Base-by-base conservation (phyloP, 1,284 basidiomycete species). In the Austroboletus rostrupii region DNA sequence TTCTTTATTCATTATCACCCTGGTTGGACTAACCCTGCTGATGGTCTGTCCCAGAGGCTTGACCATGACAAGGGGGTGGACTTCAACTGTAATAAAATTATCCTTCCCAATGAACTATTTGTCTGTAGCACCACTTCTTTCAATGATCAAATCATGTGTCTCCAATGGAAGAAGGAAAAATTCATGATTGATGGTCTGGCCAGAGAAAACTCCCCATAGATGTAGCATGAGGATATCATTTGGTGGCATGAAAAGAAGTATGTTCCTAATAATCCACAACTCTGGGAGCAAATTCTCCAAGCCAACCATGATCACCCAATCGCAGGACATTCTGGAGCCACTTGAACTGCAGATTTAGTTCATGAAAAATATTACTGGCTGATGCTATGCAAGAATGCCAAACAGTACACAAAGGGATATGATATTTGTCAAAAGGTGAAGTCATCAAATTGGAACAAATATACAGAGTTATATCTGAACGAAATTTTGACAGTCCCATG, bases 281-380 rank as follows among this genome's bases (percentile, higher is more conserved):
- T 37, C 4, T 3, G 17, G 19, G 10, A 21, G 11, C 3, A 1
- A 0, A 8, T 42, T 20, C 19, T 11, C 1, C 5, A 13, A 13
- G 3, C n/a, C 20, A 21, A 43, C 13, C 47, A 48, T 9, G 32
- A 48, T 16, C 47, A 48, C 5, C 47, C 40, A 0, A 10, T 37
- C 5, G 40, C 40, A 5, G 47, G 47, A 10, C 47, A 48, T 16
- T 40, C 40, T 0, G 26, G 47, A 11, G 9, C n/a, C 0, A 1
- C 11, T 20, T 8, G 47, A 20, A 48, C 33, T 0, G 0, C 3
- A 12, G 47, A 43, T 23, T 17, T 43, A 20, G 14, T 23, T 12
- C 0, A 23, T 38, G 1, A 19, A 23, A 29, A 23, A 3, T 50
- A 50, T 11, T 53, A 45, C 9, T 53, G 41, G 52, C 48, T 41